Base-by-base conservation (phyloP, 306 rosid species). In the Macrotyloma uniflorum region DNA sequence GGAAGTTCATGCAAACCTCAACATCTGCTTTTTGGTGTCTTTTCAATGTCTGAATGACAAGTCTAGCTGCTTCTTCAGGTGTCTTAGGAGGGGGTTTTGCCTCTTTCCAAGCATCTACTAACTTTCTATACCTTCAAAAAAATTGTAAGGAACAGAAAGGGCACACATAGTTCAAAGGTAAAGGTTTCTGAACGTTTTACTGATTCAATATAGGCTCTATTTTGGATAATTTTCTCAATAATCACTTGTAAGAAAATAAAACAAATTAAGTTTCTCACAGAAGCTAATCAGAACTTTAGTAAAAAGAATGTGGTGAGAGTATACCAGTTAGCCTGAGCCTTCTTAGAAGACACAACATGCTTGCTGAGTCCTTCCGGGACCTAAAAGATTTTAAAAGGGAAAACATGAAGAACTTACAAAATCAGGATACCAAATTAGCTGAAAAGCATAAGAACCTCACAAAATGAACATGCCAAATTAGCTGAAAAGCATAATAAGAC, bases 291-390 rank as follows among this genome's bases (percentile, higher is more conserved):
- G 12, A 38, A 8, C 8, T 0, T 8, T 32, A 5, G 6, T 32
- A 32, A 32, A 32, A 32, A 1, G 35, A 50, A 2, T 18, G 1
- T 9, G 30, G 4, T 47, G 2, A 2, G n/a, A 15, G 49, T 77
- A 12, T 66, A 94, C 99, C 99, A 95, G 53, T 93, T 95, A 81
- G 93, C 93, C 74, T 95, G 99, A 63, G 97, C 97, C 66, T 88
- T 95, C 87, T 81, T 91, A 57, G 99, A 95, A 42, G 99, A 89
- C 54, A 79, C 91, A 13, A 95, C 99, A 78, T 93, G 93, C 66
- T 83, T 72, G 82, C 74, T 76, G 11, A 95, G 93, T 68, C 91
- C 97, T 62, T 84, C 91, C 2, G 99, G 99, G 57, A 93, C 98
- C 99, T 94, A 75, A 74, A 79, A 51, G 16, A 23, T 15, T 30